These are phyloP conservation scores for Russula emetica DNA, from an alignment of 768 basidiomycete genomes.

Conservation along the genomic window DNA sequence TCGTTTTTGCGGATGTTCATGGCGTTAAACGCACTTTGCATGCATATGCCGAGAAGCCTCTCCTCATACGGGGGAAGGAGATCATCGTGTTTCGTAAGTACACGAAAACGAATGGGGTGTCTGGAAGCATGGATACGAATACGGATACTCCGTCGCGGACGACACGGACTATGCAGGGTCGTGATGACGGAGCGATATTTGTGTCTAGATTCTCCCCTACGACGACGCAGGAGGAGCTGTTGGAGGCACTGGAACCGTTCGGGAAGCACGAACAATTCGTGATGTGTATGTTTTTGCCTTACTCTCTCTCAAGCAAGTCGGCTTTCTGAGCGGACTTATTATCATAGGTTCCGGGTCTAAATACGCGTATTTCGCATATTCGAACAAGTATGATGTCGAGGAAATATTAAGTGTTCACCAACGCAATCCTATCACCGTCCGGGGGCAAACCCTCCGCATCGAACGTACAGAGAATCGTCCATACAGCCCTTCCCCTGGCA, in stretches of 20 bases:
- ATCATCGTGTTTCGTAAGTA: slow-evolving; percentile 2
- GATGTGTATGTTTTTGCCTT: slow-evolving; percentile 8
- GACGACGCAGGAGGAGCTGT: neutral
- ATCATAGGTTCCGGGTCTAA: slow-evolving; percentile 13
- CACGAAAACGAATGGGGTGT: neutral
- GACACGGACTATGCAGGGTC: neutral
- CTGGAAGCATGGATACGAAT: too few relatives aligned
- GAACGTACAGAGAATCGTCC: neutral
- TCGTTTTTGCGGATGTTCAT: neutral
- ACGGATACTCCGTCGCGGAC: neutral
- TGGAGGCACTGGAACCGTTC: slow-evolving; percentile 1
- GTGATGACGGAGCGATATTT: neutral
- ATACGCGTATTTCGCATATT: slow-evolving; percentile 16
- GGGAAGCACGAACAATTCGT: slow-evolving; percentile 6
- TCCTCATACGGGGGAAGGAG: slow-evolving; percentile 6
- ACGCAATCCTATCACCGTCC: slow-evolving; percentile 6
- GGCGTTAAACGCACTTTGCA: slow-evolving; percentile 4
- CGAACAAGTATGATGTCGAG: slow-evolving; percentile 6
- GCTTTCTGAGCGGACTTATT: neutral
- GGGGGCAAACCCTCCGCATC: neutral
- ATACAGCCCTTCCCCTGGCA: too few relatives aligned
- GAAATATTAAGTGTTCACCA: slow-evolving; percentile 8
- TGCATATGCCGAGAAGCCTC: slow-evolving; percentile 14
- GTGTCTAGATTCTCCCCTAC: neutral
- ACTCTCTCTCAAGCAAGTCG: neutral